These are phyloP conservation scores for Blastobotrys attinorum DNA, from an alignment of 805 yeast genomes.

Conservation along the genomic window DNA sequence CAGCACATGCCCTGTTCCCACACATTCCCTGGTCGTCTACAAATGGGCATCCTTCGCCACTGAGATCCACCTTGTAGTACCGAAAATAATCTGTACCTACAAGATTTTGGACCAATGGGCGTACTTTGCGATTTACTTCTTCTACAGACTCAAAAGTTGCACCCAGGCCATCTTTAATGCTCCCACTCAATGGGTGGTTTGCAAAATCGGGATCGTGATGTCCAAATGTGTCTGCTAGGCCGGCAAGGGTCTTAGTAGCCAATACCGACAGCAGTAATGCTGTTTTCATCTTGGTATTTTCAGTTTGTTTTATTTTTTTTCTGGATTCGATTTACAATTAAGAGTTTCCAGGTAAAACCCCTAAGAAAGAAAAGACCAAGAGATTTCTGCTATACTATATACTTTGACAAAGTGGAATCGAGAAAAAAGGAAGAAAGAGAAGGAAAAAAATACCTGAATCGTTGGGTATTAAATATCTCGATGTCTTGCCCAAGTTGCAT, in stretches of 20 bases:
- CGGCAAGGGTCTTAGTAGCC: not conserved
- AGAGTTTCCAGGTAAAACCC: no score
- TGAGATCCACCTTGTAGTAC: slow-evolving; percentile 78
- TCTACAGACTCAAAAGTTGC: slow-evolving; percentile 38
- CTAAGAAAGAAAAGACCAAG: no score
- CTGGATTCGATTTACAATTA: no score
- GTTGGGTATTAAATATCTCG: no score
- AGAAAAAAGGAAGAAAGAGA: no score
- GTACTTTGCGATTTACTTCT: slow-evolving; percentile 41
- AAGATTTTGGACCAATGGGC: slow-evolving; percentile 49
- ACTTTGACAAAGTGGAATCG: no score
- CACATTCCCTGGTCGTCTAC: slow-evolving; percentile 76
- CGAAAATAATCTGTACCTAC: slow-evolving; percentile 75
- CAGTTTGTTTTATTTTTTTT: no score
- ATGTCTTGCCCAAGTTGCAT: no score
- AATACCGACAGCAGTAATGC: not conserved
- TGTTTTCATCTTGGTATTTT: no score
- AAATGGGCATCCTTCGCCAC: slow-evolving; percentile 65
- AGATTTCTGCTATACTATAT: no score
- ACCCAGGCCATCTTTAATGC: slow-evolving; percentile 20
- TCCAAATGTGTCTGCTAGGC: slow-evolving; percentile 1
- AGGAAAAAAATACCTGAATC: no score
- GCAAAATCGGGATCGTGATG: slow-evolving; percentile 7
- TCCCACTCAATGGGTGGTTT: slow-evolving; percentile 6
- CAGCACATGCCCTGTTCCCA: slow-evolving; percentile 83